Evolutionary conservation across 1,284 basidiomycete species (phyloP).

Genomic region (Neolentinus lepideus): DNA sequence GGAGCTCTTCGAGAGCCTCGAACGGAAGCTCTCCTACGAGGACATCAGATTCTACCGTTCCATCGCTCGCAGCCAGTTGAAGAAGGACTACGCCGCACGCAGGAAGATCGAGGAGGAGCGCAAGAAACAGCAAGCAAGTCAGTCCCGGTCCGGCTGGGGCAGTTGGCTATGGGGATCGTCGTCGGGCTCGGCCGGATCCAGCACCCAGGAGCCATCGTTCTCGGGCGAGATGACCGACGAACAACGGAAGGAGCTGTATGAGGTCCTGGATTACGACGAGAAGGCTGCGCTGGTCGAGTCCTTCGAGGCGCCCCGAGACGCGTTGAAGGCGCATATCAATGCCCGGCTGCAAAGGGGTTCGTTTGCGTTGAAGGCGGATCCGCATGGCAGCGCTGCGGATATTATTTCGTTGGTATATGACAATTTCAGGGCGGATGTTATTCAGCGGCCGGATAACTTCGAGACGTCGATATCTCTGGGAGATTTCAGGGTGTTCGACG

Average conservation of each 20-base stretch:
- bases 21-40: conserved; percentile 85
- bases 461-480: conserved; percentile 83
- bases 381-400: conserved; percentile 57
- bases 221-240: conserved; percentile 81
- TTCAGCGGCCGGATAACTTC: conserved; percentile 84
- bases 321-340: conserved; percentile 73
- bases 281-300: conserved; percentile 65
- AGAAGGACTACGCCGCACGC: conserved; percentile 75
- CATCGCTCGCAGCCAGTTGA: conserved; percentile 84
- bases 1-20: conserved; percentile 59
- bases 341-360: conserved; percentile 85
- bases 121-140: conserved; percentile 39
- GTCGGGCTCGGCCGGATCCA: conserved; percentile 22
- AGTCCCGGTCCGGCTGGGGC: conserved; percentile 57
- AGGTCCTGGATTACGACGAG: conserved; percentile 92
- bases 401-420: conserved; percentile 90
- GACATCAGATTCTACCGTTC: conserved; percentile 98
- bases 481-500: conserved; percentile 88
- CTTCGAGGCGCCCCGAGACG: conserved; percentile 72
- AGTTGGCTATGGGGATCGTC: conserved; percentile 85
- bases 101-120: conserved; percentile 68
- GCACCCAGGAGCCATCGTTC: conserved; percentile 43
- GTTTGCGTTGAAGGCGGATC: conserved; percentile 72
- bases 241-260: conserved; percentile 90
- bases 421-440: conserved; percentile 77